A percentile compares a stretch with the other conserved stretches of the same genome.
Conservation (phyloP, 2,329 filamentous ascomycete genomes). For the Stachybotrys chartarum region DNA sequence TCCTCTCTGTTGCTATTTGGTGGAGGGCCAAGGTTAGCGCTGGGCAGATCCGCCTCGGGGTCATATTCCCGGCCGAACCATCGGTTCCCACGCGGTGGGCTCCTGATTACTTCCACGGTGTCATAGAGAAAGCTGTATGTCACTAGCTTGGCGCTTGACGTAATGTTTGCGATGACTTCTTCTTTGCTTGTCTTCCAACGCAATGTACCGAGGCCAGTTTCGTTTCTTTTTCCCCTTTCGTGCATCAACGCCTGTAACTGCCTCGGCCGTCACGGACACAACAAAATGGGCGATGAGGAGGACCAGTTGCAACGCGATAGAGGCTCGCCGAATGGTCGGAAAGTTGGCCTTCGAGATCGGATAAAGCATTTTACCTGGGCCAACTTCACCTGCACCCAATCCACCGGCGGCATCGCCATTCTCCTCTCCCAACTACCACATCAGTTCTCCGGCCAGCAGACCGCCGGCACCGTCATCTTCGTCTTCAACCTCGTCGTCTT, state of each 20-base stretch:
- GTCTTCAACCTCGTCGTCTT: slow-evolving; percentile 44
- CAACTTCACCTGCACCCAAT: slow-evolving; percentile 26
- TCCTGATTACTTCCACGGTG: background rate
- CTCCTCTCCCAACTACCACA: slow-evolving; percentile 28
- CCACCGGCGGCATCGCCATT: slow-evolving; percentile 22
- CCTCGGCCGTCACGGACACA: background rate
- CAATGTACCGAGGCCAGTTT: background rate
- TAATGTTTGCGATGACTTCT: background rate
- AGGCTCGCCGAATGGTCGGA: background rate
- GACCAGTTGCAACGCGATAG: background rate
- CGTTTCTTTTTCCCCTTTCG: background rate
- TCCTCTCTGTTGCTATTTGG: too few relatives aligned
- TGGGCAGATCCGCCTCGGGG: background rate
- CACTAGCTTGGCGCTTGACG: background rate
- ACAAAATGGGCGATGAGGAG: background rate
- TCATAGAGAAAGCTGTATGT: background rate
- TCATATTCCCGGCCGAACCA: background rate
- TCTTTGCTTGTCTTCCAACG: background rate
- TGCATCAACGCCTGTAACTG: background rate
- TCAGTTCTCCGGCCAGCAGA: slow-evolving; percentile 36
- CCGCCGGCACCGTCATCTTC: slow-evolving; percentile 40
- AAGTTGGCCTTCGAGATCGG: slow-evolving; percentile 11
- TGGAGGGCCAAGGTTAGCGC: background rate
- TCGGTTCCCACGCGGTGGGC: background rate
- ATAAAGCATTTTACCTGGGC: slow-evolving; percentile 20